A percentile compares a stretch with the other conserved stretches of the same genome.
Conservation (phyloP, 768 basidiomycete species). For the Candolleomyces eurysporus region DNA sequence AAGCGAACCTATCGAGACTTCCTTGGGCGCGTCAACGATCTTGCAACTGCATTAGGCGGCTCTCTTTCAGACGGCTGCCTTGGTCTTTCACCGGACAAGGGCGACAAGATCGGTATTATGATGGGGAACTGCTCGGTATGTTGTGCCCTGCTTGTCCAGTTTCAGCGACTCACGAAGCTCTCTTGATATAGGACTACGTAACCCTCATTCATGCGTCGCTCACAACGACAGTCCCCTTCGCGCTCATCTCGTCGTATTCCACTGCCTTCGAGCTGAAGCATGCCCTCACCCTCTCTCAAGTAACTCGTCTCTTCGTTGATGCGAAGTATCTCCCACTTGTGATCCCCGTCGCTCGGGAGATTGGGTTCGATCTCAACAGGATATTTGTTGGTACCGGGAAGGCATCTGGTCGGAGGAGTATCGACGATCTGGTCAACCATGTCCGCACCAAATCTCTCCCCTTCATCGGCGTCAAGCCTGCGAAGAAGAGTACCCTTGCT, state of each 20-base stretch:
- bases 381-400: slow-evolving; percentile 52
- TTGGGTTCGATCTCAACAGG: slow-evolving; percentile 35
- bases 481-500: slow-evolving; percentile 53
- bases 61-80: slow-evolving; percentile 52
- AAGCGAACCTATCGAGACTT: slow-evolving; percentile 48
- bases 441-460: slow-evolving; percentile 37
- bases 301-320: slow-evolving; percentile 33
- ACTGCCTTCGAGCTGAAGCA: slow-evolving; percentile 38
- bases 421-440: slow-evolving; percentile 42
- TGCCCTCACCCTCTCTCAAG: slow-evolving; percentile 30
- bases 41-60: slow-evolving; percentile 56
- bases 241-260: slow-evolving; percentile 35
- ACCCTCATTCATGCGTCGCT: slow-evolving; percentile 31
- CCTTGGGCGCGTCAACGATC: slow-evolving; percentile 46
- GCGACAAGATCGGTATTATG: slow-evolving; percentile 67
- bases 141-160: neutral
- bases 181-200: slow-evolving; percentile 30
- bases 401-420: slow-evolving; percentile 37
- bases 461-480: slow-evolving; percentile 41
- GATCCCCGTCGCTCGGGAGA: slow-evolving; percentile 32
- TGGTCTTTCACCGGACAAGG: slow-evolving; percentile 43
- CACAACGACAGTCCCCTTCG: slow-evolving; percentile 29
- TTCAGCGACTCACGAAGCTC: neutral
- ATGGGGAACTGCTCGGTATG: slow-evolving; percentile 68
- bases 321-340: slow-evolving; percentile 27